phyloP scores from a whole-genome alignment of 2,329 filamentous ascomycete species.

The Pseudogymnoascus sp. region DNA sequence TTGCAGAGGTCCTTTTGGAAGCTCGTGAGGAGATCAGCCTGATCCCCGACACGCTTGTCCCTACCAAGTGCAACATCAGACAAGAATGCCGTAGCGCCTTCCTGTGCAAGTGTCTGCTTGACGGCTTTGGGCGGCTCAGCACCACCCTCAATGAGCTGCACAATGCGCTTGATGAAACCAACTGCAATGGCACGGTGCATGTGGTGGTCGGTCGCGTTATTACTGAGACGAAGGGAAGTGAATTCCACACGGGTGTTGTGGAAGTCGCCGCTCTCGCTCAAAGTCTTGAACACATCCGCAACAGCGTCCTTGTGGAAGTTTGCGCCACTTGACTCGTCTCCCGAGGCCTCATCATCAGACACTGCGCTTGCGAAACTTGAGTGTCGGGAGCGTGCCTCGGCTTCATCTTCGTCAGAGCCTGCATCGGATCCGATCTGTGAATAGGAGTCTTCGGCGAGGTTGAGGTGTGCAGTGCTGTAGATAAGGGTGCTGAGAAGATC shows the following conservation, averaged over 20 bases:
- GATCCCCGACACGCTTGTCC: constrained; percentile 60
- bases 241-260: constrained; percentile 80
- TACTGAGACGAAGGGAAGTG: constrained; percentile 82
- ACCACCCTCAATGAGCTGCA: constrained; percentile 53
- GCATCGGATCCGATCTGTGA: constrained; percentile 54
- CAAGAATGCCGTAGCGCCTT: constrained; percentile 47
- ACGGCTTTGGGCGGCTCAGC: constrained; percentile 58
- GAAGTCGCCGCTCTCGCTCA: constrained; percentile 70
- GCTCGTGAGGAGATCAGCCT: constrained; percentile 75
- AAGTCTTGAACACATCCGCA: constrained; percentile 73
- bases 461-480: constrained; percentile 28
- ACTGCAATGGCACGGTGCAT: constrained; percentile 79
- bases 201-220: constrained; percentile 81
- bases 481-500: constrained; percentile 45
- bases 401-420: constrained; percentile 20
- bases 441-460: constrained; percentile 45
- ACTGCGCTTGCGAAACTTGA: constrained; percentile 67
- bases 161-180: constrained; percentile 74
- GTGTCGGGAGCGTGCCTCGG: constrained; percentile 45
- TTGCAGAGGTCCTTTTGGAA: constrained; percentile 71
- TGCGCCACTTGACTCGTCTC: constrained; percentile 34
- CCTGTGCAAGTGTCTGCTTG: constrained; percentile 47
- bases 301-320: constrained; percentile 85
- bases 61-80: constrained; percentile 52
- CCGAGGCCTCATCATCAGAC: constrained; percentile 47